Conservation (phyloP, 257 asterid genomes). For the Nicotiana sylvestris region DNA sequence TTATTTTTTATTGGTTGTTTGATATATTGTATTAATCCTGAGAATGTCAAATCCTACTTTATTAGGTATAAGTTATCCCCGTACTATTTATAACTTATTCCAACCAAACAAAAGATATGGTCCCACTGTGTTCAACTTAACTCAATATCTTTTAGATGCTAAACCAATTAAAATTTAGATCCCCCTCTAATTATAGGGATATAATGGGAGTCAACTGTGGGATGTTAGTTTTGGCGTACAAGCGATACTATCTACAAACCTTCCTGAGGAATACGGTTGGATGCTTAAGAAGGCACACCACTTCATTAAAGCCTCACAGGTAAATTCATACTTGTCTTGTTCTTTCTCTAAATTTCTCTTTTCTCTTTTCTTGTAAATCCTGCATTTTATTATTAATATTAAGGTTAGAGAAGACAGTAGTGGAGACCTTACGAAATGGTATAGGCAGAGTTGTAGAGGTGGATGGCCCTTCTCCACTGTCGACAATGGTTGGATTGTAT, state of each 20-base stretch:
- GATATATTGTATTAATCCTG: too few species aligned
- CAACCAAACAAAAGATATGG: too few species aligned
- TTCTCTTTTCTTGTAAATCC: not conserved
- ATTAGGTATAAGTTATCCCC: too few species aligned
- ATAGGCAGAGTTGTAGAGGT: constrained; percentile 65
- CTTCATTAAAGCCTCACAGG: constrained; percentile 63
- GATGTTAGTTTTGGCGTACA: constrained; percentile 58
- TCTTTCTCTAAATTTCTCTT: not conserved
- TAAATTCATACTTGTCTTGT: not conserved
- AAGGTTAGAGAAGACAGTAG: constrained; percentile 37
- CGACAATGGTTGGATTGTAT: constrained; percentile 68
- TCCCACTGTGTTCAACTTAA: too few species aligned
- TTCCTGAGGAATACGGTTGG: constrained; percentile 38
- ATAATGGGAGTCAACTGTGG: constrained; percentile 76
- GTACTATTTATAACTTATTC: too few species aligned
- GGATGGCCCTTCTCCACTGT: constrained; percentile 75
- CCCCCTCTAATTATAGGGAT: constrained; percentile 37
- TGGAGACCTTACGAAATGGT: constrained; percentile 37
- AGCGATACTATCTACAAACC: constrained; percentile 50
- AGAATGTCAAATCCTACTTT: too few species aligned
- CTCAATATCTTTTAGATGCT: too few species aligned
- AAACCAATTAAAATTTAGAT: too few species aligned
- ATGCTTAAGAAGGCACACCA: constrained; percentile 50
- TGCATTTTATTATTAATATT: not conserved
- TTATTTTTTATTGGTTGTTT: too few species aligned